phyloP scores from a whole-genome alignment of 2,329 filamentous ascomycete species.

The Penicillium nordicum region DNA sequence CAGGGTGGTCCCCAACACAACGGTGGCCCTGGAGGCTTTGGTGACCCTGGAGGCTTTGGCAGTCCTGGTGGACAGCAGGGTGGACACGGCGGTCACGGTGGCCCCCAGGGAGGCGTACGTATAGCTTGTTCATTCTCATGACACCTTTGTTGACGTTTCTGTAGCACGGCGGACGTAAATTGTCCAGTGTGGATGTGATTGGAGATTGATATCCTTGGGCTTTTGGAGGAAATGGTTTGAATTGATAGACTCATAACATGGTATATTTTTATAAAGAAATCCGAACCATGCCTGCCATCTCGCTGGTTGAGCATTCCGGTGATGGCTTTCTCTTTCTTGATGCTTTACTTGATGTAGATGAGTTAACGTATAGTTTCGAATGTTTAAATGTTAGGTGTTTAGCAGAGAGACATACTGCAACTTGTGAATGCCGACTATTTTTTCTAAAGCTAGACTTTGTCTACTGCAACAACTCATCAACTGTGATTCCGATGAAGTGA shows the following conservation, averaged over 20 bases:
- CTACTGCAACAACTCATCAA: no score
- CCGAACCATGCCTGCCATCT: no score
- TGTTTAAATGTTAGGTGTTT: no score
- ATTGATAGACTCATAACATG: not conserved
- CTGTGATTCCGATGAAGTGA: no score
- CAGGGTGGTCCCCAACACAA: not conserved
- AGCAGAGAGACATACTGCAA: no score
- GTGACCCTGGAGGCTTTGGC: not conserved
- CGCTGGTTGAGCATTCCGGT: no score
- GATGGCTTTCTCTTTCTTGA: no score
- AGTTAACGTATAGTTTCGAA: no score
- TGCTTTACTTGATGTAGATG: no score
- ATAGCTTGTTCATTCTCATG: not conserved
- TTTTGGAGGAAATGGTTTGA: not conserved
- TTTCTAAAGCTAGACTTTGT: no score
- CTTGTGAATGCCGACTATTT: no score
- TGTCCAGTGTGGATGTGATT: not conserved
- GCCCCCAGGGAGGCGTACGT: not conserved
- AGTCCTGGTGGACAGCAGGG: not conserved
- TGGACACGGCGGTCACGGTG: not conserved
- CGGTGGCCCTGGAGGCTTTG: not conserved
- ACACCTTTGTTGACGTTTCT: not conserved
- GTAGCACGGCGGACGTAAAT: not conserved
- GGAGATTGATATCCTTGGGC: no score
- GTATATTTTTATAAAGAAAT: not conserved